Evolutionary conservation across 169 alveolate genomes (phyloP), one percentile per base, ranked within the genome.

Genomic region (Eimeria nieschulzi): DNA sequence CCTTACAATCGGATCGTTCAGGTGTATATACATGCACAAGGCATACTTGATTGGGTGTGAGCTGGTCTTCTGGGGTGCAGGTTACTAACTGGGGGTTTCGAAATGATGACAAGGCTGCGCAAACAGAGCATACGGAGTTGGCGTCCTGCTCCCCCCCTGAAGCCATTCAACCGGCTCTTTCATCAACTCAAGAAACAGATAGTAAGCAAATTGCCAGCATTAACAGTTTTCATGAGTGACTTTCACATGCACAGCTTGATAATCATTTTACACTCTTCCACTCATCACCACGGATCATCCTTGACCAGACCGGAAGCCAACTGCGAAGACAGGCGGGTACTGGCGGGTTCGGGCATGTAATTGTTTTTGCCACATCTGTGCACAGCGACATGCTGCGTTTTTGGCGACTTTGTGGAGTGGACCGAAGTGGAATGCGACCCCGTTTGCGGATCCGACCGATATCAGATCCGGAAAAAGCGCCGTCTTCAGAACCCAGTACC

Each of bases 371-470:
- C 46, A 0, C 46, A 33, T 33, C 46, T 33, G 46, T 33, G 46
- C 3, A 1, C 76, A 86, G 92, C 63, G 71, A 86, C 66, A n/a
- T 86, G 92, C 76, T 70, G 86, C 64, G 75, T 86, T n/a, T 71
- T 59, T 54, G 71, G 86, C 13, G 92, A 55, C 26, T 86, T 86
- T 21, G 76, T 39, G 21, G 92, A 86, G 9, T 86, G 92, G 92
- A 54, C 92, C 59, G 56, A 56, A n/a, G 76, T 55, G 15, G 56
- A 46, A 5, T 86, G 92, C 85, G 63, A n/a, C 12, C 92, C 92
- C 8, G 61, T 13, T 0, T 86, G 92, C 64, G 92, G 92, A 13
- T 3, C 53, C 33, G 51, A 72, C 75, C 17, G 92, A 21, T 54
- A 33, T 17, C 59, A 86, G 82, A 86, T 79, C 8, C 64, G 92